Base-by-base conservation (phyloP, 2,329 filamentous ascomycete species). In the Ceratocystiopsis sp. region DNA sequence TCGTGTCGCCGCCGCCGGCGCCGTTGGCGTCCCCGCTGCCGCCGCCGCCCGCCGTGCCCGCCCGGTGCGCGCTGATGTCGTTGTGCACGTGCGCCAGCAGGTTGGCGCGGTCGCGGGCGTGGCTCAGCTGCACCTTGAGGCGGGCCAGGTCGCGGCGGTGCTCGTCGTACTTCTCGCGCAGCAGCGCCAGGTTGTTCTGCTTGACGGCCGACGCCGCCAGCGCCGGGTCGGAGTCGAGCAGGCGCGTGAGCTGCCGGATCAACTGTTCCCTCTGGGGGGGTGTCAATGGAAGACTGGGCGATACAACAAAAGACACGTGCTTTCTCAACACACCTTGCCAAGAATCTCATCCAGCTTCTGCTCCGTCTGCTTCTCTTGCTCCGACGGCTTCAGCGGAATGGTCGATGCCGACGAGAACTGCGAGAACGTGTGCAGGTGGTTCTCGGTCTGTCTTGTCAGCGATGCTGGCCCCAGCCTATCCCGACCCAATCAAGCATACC, bases 191-290 rank as follows among this genome's bases (percentile, higher is more conserved):
- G 59, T 96, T 95, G 66, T 89, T 94, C 56, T 94, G 87, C 64
- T 96, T 96, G n/a, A 94, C 73, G 44, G 87, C 86, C 35, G 89
- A 96, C 38, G 86, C 80, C 41, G 83, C 85, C 46, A 93, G 75
- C 44, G 79, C 71, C 18, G 86, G 77, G 69, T 96, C 89, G 45
- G 87, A 93, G 65, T 96, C 89, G 52, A 96, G 82, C 43, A 95
- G 78, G 46, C 89, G 84, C 51, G 78, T 68, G 45, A 98, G 80
- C 61, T 95, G 85, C 46, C 70, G 65, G 57, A 96, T 78, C 42
- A 91, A 74, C 38, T 71, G 67, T 57, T 94, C 85, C 57, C 91
- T 80, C 85, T 94, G 33, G 14, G 29, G 16, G 12, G 32, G 40
- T 13, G 42, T 32, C 25, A 40, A 7, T 9, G 12, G 46, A 55